A percentile compares a stretch with the other conserved stretches of the same genome.
phyloP scores from a whole-genome alignment of 2,329 filamentous ascomycete species.

The Huntiella decipiens region DNA sequence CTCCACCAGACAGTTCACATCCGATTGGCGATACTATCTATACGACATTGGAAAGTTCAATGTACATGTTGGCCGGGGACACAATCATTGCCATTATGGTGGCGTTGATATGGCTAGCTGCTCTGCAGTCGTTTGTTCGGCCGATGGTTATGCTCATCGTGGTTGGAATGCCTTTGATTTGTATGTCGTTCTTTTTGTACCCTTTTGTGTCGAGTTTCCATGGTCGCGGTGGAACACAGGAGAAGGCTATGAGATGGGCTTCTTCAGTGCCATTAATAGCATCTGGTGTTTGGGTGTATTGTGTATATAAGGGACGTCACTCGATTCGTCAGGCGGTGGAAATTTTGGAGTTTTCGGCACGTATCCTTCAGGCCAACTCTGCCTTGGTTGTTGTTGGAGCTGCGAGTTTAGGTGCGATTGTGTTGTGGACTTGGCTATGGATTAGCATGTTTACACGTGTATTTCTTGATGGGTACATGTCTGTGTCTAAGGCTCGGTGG shows the following conservation, averaged over 20 bases:
- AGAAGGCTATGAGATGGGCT: conserved; percentile 73
- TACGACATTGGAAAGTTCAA: conserved; percentile 67
- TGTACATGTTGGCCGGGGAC: conserved; percentile 76
- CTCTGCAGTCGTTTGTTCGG: conserved; percentile 72
- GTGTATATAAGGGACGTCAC: conserved; percentile 61
- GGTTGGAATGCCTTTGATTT: conserved; percentile 65
- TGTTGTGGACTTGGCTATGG: conserved; percentile 91
- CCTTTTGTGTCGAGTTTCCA: conserved; percentile 80
- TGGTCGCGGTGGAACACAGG: conserved; percentile 71
- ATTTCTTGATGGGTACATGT: conserved; percentile 80
- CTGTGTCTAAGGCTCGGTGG: conserved; percentile 42
- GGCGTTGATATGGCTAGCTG: conserved; percentile 74
- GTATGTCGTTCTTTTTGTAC: conserved; percentile 81
- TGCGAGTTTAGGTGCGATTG: conserved; percentile 51
- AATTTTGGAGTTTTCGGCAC: conserved; percentile 81
- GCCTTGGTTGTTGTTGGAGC: conserved; percentile 73
- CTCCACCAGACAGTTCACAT: conserved; percentile 43
- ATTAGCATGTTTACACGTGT: conserved; percentile 89
- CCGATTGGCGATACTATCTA: conserved; percentile 89
- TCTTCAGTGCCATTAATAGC: conserved; percentile 58
- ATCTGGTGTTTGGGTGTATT: conserved; percentile 64
- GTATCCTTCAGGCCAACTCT: conserved; percentile 69
- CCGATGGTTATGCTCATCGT: conserved; percentile 66
- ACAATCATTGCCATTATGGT: conserved; percentile 79
- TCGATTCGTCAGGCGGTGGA: conserved; percentile 67